Evolutionary conservation across 768 basidiomycete genomes (phyloP), one percentile per base, ranked within the genome.

Genomic region (Mycena vulgaris): DNA sequence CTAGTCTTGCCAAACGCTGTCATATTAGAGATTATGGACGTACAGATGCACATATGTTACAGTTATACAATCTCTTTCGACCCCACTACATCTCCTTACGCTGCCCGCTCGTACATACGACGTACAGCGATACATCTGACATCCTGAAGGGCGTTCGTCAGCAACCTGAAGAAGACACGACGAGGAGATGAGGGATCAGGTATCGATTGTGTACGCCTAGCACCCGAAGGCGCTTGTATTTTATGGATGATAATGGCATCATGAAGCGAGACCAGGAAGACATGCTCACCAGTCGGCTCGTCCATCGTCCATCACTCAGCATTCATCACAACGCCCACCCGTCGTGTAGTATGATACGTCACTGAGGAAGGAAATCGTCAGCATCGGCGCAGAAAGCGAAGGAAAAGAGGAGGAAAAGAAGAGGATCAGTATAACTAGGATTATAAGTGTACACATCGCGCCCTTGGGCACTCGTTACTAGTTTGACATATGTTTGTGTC

Each of bases 381-480:
- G 40, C 40, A 42, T 17, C 9, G n/a, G 19, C 5, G 16, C 19
- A 16, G 19, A 9, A 21, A 9, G 17, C 40, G 40, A 7, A 14
- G 19, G 6, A 21, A 16, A 14, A 42, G 14, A 16, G 17, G 40
- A 42, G 14, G 40, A 16, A 16, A n/a, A 42, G 40, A 16, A 17
- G 17, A 21, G 40, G 40, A 42, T 42, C 40, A 42, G 40, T 42
- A 42, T 42, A 42, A 42, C 40, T 42, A 42, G 40, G 40, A 42
- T 42, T 63, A 63, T 63, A 63, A 21, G 23, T 52, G 51, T 52
- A 63, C 61, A 27, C 61, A 63, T 63, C 61, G 61, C 49, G 21
- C 49, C 61, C 49, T n/a, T 30, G 28, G 61, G 49, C 14, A n/a
- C 61, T 63, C 61, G 39, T 63, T 63, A 30, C 49, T 52, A 63